Evolutionary conservation across 768 basidiomycete species (phyloP), one percentile per base, ranked within the genome.

Genomic region (Hydnum rufescens): DNA sequence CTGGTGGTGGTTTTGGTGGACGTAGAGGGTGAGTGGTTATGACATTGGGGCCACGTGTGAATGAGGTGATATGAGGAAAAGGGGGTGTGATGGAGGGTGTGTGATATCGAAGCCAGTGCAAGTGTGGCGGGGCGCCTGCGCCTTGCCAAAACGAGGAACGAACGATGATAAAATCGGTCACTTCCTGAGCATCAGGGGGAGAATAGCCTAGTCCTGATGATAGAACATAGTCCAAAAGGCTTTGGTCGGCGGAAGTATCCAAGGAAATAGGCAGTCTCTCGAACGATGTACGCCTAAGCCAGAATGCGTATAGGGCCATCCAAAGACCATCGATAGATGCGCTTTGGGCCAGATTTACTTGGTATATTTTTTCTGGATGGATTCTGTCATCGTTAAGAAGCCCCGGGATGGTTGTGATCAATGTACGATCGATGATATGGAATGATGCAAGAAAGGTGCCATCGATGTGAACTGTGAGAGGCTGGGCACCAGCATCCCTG

Each of bases 1-100:
- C 62, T 19, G 65, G 59, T 32, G 49, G 46, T 1, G 73, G 73
- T 52, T 74, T 74, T 0, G 68, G 61, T 2, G 72, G 73, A 8
- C 73, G 67, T n/a, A 71, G 61, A n/a, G 73, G 73, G 57, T 74
- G 73, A 26, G 64, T 64, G n/a, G 73, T 57, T 56, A 72, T 67
- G n/a, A 74, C 71, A 51, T 66, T 64, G 25, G 71, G 65, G 4
- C 61, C 64, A 53, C 71, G 64, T 13, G 73, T 74, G 64, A 71
- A 72, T 1, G 66, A 63, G 18, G 64, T 22, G 36, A 39, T 39
- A 13, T 13, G 36, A 22, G 36, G 36, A 22, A 39, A 39, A 13
- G 36, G 22, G 62, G 3, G 67, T 54, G 42, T 48, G 61, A 5
- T 71, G 71, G 58, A 71, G 70, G 13, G 60, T 59, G 57, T 19